Evolutionary conservation across 2,329 filamentous ascomycete species (phyloP), one percentile per base, ranked within the genome.

Genomic region (Neofusicoccum ribis): DNA sequence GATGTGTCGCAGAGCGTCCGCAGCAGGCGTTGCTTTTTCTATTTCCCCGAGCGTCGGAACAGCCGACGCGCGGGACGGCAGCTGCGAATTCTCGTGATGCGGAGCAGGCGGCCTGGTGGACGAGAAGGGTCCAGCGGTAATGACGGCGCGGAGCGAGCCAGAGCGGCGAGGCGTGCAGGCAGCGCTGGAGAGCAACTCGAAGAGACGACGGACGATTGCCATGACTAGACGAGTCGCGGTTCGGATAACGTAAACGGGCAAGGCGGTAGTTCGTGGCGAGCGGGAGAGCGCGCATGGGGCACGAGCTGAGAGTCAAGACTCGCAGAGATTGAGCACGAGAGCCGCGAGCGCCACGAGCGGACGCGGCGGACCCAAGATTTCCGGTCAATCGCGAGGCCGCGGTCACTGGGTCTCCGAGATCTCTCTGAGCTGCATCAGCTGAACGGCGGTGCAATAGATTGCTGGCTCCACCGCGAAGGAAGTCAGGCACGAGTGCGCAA

Each of bases 241-340:
- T 47, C 43, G 43, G 41, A 60, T 60, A 60, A 60, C 56, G 56
- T 60, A 60, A 60, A 47, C 9, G 34, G 41, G n/a, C 7, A 60
- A 36, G 56, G 56, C 56, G 56, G 43, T 60, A 47, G 23, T 15
- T 47, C 56, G 56, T 60, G 56, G 56, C 56, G 56, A 60, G 41
- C 54, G 54, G 54, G 56, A 39, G 56, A 7, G 27, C 14, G 54
- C 27, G 54, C 54, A 59, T 3, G 54, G 54, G 27, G 54, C 54
- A 59, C 54, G 15, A 36, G 52, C 27, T 3, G 23, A 46, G 54
- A 59, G 54, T 14, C 54, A 59, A 46, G 39, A 17, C 23, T 12
- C 14, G 36, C 17, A 6, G 11, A 20, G 11, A 20, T 12, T 27
- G 17, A 14, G n/a, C 17, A 6, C 37, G 17, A 15, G 27, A 31